Percentiles rank a stretch among this genome's conserved stretches.
phyloP scores from a whole-genome alignment of 306 rosid species.

The Pueraria montana region DNA sequence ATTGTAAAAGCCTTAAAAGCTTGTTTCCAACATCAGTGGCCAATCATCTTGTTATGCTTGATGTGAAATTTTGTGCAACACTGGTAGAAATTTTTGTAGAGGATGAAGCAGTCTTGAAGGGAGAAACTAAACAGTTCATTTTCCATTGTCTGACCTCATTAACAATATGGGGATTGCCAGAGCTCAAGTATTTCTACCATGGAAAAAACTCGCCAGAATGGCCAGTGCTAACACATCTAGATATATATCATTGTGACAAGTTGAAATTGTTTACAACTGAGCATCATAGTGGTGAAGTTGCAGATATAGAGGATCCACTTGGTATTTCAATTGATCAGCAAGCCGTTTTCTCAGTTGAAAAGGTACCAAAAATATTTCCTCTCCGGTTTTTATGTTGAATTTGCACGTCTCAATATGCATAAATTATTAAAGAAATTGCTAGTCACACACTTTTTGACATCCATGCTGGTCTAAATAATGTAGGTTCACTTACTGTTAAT shows the following conservation, averaged over 20 bases:
- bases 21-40: conserved; percentile 42
- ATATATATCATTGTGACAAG: conserved; percentile 8
- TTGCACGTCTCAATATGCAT: background rate
- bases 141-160: conserved; percentile 17
- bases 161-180: conserved; percentile 1
- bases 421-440: background rate
- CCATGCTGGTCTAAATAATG: no score
- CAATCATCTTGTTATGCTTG: conserved; percentile 23
- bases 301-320: background rate
- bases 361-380: background rate
- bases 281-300: background rate
- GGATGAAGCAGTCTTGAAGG: background rate
- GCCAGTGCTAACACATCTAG: background rate
- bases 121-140: background rate
- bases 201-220: background rate
- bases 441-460: no score
- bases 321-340: conserved; percentile 4
- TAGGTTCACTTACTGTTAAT: no score
- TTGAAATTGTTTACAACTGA: background rate
- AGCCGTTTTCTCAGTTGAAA: background rate
- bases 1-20: conserved; percentile 36
- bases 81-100: conserved; percentile 37
- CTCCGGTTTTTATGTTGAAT: background rate
- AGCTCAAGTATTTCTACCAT: conserved; percentile 25
- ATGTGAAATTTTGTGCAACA: conserved; percentile 30